phyloP scores from a whole-genome alignment of 768 basidiomycete species.

The Suillus occidentalis region DNA sequence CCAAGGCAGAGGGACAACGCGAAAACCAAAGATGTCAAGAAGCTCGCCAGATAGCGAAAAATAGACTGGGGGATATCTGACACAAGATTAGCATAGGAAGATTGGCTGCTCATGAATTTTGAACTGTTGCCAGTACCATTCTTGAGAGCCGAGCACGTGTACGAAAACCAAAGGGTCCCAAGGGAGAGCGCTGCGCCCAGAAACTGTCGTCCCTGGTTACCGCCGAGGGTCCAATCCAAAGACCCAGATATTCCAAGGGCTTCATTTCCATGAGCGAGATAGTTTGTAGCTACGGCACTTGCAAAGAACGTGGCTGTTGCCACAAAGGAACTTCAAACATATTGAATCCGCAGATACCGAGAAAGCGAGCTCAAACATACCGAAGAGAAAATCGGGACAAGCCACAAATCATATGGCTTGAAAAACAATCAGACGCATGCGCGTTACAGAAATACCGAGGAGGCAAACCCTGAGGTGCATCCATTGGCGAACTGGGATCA shows the following conservation, averaged over 20 bases:
- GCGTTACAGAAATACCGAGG: not conserved
- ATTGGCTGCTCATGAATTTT: not conserved
- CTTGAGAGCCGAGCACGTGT: not conserved
- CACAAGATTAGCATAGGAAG: not conserved
- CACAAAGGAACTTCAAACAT: slow-evolving; percentile 44
- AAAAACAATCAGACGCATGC: slow-evolving; percentile 2
- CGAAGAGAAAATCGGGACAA: slow-evolving; percentile 55
- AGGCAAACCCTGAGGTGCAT: slow-evolving; percentile 60
- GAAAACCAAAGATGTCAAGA: slow-evolving; percentile 49
- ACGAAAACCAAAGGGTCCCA: slow-evolving; percentile 2
- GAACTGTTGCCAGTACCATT: not conserved
- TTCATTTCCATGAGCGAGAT: slow-evolving; percentile 34
- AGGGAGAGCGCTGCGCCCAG: slow-evolving; percentile 24
- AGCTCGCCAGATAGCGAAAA: slow-evolving; percentile 40
- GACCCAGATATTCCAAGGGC: slow-evolving; percentile 29
- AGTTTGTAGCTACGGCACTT: slow-evolving; percentile 47
- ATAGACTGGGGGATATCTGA: slow-evolving; percentile 10
- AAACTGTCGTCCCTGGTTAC: slow-evolving; percentile 28
- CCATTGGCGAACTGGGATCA: slow-evolving; percentile 52
- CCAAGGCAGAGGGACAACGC: slow-evolving; percentile 55
- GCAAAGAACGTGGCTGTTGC: slow-evolving; percentile 55
- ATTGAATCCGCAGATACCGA: slow-evolving; percentile 7
- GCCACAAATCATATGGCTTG: slow-evolving; percentile 65
- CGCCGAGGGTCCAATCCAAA: slow-evolving; percentile 42
- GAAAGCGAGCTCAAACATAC: slow-evolving; percentile 31